Evolutionary conservation across 139 green algal species (phyloP).

Genomic region (Haematococcus lacustris): DNA sequence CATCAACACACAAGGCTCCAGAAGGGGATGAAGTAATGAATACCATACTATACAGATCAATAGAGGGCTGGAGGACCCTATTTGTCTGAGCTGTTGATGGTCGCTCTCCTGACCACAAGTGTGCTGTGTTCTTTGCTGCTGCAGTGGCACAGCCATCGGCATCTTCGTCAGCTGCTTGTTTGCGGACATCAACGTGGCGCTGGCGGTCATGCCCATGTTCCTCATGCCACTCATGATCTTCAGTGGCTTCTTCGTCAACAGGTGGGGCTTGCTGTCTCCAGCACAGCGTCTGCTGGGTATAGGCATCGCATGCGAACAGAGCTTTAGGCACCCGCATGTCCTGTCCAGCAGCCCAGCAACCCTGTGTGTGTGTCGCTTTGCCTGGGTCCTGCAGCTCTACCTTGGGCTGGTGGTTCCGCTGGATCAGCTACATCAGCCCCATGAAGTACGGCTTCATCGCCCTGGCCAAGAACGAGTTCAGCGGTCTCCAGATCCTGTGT

Average conservation of each 20-base stretch:
- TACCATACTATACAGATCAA: too few relatives aligned
- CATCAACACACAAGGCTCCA: too few relatives aligned
- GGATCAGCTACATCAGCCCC: conserved; percentile 8
- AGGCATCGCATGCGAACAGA: neutral
- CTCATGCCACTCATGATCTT: conserved; percentile 24
- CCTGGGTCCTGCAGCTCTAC: neutral
- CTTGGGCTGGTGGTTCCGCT: conserved; percentile 4
- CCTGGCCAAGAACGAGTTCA: conserved; percentile 30
- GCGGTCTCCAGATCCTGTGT: conserved; percentile 1
- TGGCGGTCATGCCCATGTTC: conserved; percentile 22
- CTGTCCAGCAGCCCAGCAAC: neutral
- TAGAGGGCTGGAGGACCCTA: too few relatives aligned
- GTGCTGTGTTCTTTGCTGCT: too few relatives aligned
- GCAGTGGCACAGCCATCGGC: conserved; percentile 12
- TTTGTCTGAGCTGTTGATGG: too few relatives aligned
- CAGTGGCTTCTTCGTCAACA: conserved; percentile 26
- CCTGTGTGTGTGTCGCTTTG: neutral
- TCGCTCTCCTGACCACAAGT: too few relatives aligned
- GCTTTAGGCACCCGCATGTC: neutral
- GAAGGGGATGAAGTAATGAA: too few relatives aligned
- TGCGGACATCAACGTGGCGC: conserved; percentile 9
- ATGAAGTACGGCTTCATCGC: conserved; percentile 21
- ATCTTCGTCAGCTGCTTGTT: conserved; percentile 25
- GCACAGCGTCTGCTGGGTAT: neutral
- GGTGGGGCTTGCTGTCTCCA: neutral